phyloP scores from a whole-genome alignment of 371 early-diverging fungal genomes.

The Circinella minor region DNA sequence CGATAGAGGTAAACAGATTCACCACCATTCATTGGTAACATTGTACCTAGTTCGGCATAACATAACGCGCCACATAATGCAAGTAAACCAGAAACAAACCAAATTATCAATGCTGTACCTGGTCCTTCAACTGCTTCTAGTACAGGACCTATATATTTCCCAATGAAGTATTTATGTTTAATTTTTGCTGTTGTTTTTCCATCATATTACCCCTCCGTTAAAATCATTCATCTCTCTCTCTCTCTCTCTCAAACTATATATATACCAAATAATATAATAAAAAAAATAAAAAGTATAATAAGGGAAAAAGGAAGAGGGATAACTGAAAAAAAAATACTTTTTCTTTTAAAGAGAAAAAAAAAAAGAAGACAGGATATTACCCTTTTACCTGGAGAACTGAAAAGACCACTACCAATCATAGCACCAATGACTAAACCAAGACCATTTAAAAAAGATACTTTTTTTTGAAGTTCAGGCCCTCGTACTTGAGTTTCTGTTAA shows the following conservation, averaged over 20 bases:
- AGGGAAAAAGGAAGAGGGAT: too few species aligned
- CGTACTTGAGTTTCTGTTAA: constrained; percentile 52
- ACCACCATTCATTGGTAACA: constrained; percentile 88
- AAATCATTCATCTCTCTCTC: too few species aligned
- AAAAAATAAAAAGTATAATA: too few species aligned
- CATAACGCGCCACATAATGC: constrained; percentile 79
- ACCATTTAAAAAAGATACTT: constrained; percentile 74
- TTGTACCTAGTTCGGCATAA: constrained; percentile 87
- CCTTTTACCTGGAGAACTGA: constrained; percentile 76
- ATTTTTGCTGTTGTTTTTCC: too few species aligned
- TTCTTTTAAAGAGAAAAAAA: constrained; percentile 45
- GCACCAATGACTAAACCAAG: constrained; percentile 74
- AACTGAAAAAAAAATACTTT: too few species aligned
- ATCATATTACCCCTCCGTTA: too few species aligned
- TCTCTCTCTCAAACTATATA: too few species aligned
- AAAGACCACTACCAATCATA: constrained; percentile 90
- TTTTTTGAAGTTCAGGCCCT: constrained; percentile 65
- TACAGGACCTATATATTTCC: constrained; percentile 58
- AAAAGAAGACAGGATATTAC: constrained; percentile 53
- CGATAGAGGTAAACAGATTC: constrained; percentile 83
- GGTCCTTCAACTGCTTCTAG: constrained; percentile 66
- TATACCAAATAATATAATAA: too few species aligned
- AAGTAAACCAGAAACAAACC: constrained; percentile 78
- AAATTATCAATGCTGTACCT: constrained; percentile 78
- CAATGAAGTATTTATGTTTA: too few species aligned